Conservation (phyloP, 1,284 basidiomycete species). For the Apiotrichum gracile region DNA sequence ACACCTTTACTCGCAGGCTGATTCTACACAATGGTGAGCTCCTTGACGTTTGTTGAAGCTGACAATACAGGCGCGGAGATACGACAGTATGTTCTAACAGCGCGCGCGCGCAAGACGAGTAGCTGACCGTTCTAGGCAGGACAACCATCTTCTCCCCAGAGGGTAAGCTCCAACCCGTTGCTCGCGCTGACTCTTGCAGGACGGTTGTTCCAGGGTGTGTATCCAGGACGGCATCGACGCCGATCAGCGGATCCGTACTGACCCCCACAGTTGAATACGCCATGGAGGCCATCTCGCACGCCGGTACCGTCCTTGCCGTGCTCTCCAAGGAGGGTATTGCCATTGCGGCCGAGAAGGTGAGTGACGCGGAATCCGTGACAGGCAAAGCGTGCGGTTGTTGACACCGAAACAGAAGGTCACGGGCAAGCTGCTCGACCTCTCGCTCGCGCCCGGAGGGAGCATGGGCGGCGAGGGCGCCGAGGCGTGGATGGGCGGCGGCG, state of each 20-base stretch:
- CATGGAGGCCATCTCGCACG: conserved; percentile 97
- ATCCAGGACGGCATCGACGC: not conserved
- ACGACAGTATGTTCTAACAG: conserved; percentile 74
- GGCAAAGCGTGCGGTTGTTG: not conserved
- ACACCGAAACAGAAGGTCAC: conserved; percentile 67
- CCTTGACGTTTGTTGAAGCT: conserved; percentile 3
- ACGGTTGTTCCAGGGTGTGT: conserved; percentile 76
- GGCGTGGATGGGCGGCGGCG: conserved; percentile 67
- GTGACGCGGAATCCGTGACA: not conserved
- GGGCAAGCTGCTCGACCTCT: conserved; percentile 89
- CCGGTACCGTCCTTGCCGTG: conserved; percentile 89
- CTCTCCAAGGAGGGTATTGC: conserved; percentile 95
- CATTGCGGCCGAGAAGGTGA: conserved; percentile 86
- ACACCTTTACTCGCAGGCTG: not conserved
- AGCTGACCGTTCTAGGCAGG: conserved; percentile 41
- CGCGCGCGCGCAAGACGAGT: not conserved
- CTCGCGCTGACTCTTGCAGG: conserved; percentile 51
- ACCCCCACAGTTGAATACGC: conserved; percentile 81
- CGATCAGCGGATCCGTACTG: conserved; percentile 4
- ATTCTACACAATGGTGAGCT: conserved; percentile 27
- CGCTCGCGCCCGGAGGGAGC: conserved; percentile 64
- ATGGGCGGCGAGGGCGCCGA: conserved; percentile 64
- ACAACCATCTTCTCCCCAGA: conserved; percentile 96
- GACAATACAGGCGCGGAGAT: conserved; percentile 66
- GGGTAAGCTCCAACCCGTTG: conserved; percentile 53